Conservation (phyloP, 1,284 basidiomycete species). For the Naganishia sp. region DNA sequence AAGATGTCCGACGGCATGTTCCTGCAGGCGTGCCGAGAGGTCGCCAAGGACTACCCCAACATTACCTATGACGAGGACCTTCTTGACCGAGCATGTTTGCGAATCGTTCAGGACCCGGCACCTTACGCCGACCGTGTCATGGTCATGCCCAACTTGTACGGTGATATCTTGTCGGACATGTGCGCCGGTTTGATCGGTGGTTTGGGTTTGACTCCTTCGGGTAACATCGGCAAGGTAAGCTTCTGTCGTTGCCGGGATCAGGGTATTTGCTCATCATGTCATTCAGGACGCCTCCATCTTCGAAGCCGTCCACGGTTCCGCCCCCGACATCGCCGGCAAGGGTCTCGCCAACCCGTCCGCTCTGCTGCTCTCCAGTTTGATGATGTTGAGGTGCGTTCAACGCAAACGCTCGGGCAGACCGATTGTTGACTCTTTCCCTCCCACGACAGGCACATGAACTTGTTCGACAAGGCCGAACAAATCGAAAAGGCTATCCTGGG, state of each 20-base stretch:
- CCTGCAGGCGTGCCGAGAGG: conserved; percentile 93
- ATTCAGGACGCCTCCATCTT: conserved; percentile 96
- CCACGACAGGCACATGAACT: conserved; percentile 80
- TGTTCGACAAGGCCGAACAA: conserved; percentile 79
- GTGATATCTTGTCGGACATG: conserved; percentile 97
- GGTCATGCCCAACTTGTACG: conserved; percentile 97
- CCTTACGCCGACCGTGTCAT: conserved; percentile 97
- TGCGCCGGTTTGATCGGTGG: conserved; percentile 98
- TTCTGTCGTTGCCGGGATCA: conserved; percentile 33
- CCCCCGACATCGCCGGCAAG: conserved; percentile 71
- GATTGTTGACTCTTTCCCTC: conserved; percentile 25
- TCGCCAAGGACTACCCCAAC: conserved; percentile 93
- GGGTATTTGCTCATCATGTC: neutral
- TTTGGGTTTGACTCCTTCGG: conserved; percentile 94
- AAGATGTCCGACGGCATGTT: conserved; percentile 99
- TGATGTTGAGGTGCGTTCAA: conserved; percentile 82
- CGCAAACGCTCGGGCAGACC: neutral
- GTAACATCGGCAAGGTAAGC: conserved; percentile 89
- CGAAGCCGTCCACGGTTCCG: conserved; percentile 98
- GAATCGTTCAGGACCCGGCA: conserved; percentile 87
- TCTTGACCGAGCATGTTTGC: conserved; percentile 92
- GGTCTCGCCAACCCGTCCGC: conserved; percentile 98
- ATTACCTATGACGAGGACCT: conserved; percentile 96
- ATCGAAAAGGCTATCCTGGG: conserved; percentile 89
- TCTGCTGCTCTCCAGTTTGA: conserved; percentile 86